Conservation (phyloP, 2,329 filamentous ascomycete genomes). For the Monosporascus sp. region DNA sequence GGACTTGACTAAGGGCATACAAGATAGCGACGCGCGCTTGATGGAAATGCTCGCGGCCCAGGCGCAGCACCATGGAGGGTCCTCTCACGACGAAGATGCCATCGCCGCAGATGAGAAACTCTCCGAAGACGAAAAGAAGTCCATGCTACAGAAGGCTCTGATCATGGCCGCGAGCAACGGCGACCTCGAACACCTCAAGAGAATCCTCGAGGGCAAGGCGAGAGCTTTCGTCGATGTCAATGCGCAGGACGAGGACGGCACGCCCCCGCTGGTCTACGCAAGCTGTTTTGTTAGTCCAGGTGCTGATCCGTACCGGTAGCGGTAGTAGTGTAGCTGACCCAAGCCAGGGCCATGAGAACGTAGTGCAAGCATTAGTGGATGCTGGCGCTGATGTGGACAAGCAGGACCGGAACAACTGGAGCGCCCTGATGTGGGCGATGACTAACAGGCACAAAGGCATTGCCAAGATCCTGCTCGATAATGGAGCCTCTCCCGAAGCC, state of each 20-base stretch:
- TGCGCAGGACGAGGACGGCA: slow-evolving; percentile 86
- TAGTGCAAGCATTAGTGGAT: slow-evolving; percentile 77
- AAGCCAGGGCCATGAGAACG: slow-evolving; percentile 74
- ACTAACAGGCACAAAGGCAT: slow-evolving; percentile 97
- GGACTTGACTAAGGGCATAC: slow-evolving; percentile 50
- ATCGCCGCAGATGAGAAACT: slow-evolving; percentile 71
- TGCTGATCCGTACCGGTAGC: slow-evolving; percentile 4
- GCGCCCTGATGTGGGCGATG: slow-evolving; percentile 98
- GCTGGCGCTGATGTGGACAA: slow-evolving; percentile 86
- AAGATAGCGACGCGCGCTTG: slow-evolving; percentile 78
- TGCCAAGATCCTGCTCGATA: slow-evolving; percentile 85
- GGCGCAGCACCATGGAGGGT: slow-evolving; percentile 73
- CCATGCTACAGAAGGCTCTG: slow-evolving; percentile 77
- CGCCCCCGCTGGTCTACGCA: slow-evolving; percentile 93
- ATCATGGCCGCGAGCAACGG: slow-evolving; percentile 97
- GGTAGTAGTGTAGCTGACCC: slow-evolving; percentile 12
- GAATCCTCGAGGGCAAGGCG: slow-evolving; percentile 68
- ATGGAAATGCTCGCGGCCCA: slow-evolving; percentile 97
- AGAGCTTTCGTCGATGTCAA: slow-evolving; percentile 78
- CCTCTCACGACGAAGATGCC: slow-evolving; percentile 73
- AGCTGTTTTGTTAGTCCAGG: slow-evolving; percentile 78
- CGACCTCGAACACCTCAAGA: slow-evolving; percentile 74
- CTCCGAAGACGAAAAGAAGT: slow-evolving; percentile 69
- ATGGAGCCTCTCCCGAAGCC: slow-evolving; percentile 90
- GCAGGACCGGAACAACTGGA: slow-evolving; percentile 96